Percentiles rank a stretch among this genome's conserved stretches.
These are phyloP conservation scores for Pythium rhizo-oryzae DNA, from an alignment of 352 stramenopile species.

Conservation along the genomic window DNA sequence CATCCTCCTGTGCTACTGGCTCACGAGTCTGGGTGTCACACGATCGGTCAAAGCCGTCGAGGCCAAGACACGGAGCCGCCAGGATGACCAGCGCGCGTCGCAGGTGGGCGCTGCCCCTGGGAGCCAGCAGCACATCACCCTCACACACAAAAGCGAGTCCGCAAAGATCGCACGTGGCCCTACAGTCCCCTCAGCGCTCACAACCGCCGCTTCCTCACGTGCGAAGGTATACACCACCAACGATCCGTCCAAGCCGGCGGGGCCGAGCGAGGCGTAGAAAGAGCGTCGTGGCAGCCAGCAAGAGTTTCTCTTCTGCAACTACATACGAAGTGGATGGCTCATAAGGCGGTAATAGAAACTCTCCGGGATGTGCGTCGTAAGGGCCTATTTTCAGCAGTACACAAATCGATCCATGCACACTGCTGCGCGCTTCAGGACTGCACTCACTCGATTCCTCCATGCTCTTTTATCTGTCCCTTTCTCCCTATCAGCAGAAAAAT, in stretches of 20 bases:
- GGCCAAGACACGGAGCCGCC: neutral
- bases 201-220: neutral
- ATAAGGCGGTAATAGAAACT: too few species aligned
- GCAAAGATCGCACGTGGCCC: neutral
- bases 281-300: too few species aligned
- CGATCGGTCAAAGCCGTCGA: slow-evolving; percentile 18
- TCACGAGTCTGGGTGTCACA: slow-evolving; percentile 27
- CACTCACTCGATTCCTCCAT: too few species aligned
- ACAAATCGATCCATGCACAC: neutral
- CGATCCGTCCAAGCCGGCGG: neutral
- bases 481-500: too few species aligned
- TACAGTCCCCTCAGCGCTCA: neutral
- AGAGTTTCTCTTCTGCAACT: too few species aligned
- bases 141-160: neutral
- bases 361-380: too few species aligned
- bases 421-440: too few species aligned
- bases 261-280: too few species aligned
- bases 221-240: neutral
- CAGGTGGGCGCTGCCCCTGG: neutral
- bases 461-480: too few species aligned
- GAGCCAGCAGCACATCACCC: too few species aligned
- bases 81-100: neutral
- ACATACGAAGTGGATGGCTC: too few species aligned
- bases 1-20: slow-evolving; percentile 63
- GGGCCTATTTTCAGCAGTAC: too few species aligned